A percentile compares a stretch with the other conserved stretches of the same genome.
Conservation (phyloP, 495 filamentous ascomycete species). For the Neurospora africana region DNA sequence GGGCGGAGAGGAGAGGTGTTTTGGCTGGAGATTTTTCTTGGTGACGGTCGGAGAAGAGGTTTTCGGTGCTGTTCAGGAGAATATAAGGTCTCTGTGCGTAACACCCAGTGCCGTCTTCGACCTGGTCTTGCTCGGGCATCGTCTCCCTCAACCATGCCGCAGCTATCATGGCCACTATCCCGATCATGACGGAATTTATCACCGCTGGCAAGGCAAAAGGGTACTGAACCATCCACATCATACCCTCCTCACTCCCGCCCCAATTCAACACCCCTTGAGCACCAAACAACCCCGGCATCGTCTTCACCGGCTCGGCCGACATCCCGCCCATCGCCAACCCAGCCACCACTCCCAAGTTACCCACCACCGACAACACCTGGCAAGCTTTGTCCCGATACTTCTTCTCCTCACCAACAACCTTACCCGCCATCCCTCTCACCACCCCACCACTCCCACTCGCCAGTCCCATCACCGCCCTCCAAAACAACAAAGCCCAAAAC, state of each 20-base stretch:
- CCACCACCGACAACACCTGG: constrained; percentile 69
- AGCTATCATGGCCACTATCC: not conserved
- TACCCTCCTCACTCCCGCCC: constrained; percentile 17
- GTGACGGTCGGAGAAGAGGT: not conserved
- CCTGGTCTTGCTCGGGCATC: constrained; percentile 1
- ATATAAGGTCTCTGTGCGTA: not conserved
- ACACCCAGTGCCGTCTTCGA: not conserved
- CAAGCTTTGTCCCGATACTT: constrained; percentile 67
- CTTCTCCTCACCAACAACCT: constrained; percentile 54
- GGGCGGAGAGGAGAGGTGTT: constrained; percentile 33
- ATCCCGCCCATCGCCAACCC: constrained; percentile 50
- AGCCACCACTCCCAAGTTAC: constrained; percentile 60
- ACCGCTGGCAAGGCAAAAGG: constrained; percentile 4
- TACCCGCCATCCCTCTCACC: constrained; percentile 70
- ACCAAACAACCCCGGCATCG: constrained; percentile 57
- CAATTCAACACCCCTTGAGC: constrained; percentile 27
- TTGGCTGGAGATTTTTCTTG: not conserved
- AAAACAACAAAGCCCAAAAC: constrained; percentile 58
- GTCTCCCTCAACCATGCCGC: constrained; percentile 2
- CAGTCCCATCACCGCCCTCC: constrained; percentile 56
- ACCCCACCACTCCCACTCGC: constrained; percentile 71
- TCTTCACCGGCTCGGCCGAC: constrained; percentile 59
- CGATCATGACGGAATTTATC: not conserved
- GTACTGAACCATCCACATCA: constrained; percentile 11
- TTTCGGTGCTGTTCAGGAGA: not conserved